These are phyloP conservation scores for Xylariaceae sp. DNA, from an alignment of 2,329 filamentous ascomycete genomes.

Conservation along the genomic window DNA sequence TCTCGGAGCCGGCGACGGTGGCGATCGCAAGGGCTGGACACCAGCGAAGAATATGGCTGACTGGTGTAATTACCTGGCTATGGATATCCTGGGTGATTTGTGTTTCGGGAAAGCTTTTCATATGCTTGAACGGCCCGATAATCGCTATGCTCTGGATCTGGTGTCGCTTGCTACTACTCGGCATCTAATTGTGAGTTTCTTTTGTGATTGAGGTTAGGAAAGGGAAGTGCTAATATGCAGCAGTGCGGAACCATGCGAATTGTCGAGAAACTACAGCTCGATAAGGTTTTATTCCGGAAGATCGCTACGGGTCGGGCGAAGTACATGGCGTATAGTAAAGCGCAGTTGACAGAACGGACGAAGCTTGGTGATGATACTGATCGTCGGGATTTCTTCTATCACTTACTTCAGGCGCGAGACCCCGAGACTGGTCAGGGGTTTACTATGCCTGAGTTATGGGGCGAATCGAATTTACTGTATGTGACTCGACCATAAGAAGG, in stretches of 20 bases:
- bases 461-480: conserved; percentile 62
- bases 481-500: conserved; percentile 18
- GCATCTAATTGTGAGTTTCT: conserved; percentile 56
- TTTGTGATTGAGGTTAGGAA: not conserved
- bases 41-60: conserved; percentile 55
- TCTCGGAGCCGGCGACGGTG: conserved; percentile 31
- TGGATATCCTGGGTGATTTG: conserved; percentile 57
- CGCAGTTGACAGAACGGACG: conserved; percentile 60
- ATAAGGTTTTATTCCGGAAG: conserved; percentile 61
- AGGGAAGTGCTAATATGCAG: not conserved
- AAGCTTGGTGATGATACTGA: conserved; percentile 60
- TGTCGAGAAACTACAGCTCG: conserved; percentile 59
- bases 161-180: conserved; percentile 63
- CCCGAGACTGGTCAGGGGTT: conserved; percentile 65
- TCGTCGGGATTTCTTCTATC: conserved; percentile 71
- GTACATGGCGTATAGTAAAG: conserved; percentile 66
- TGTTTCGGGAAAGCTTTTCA: conserved; percentile 58
- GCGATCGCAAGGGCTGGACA: conserved; percentile 52
- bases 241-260: conserved; percentile 68
- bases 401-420: conserved; percentile 65
- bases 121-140: conserved; percentile 54
- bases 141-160: conserved; percentile 61
- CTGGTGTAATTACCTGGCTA: conserved; percentile 57
- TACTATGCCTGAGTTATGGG: conserved; percentile 61
- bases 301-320: conserved; percentile 61